Percentiles rank a stretch among this genome's conserved stretches.
phyloP scores from a whole-genome alignment of 805 yeast species.

The Kregervanrija delftensis region DNA sequence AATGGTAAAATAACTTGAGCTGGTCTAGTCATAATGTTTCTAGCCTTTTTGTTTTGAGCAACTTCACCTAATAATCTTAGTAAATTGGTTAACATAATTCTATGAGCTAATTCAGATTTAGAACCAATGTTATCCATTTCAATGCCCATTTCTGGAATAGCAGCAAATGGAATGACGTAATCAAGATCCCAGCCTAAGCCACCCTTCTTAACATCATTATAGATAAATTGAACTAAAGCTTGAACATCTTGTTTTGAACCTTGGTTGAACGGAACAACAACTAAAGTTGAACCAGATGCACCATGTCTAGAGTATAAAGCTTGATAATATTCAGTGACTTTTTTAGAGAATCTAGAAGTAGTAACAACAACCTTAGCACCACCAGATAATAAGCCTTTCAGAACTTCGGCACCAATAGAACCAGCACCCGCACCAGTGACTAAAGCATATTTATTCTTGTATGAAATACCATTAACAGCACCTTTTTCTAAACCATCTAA shows the following conservation, averaged over 20 bases:
- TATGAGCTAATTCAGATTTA: slow-evolving; percentile 94
- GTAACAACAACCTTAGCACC: slow-evolving; percentile 98
- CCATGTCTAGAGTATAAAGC: slow-evolving; percentile 88
- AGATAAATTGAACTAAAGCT: slow-evolving; percentile 77
- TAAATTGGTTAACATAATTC: slow-evolving; percentile 95
- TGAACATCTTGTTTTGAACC: slow-evolving; percentile 93
- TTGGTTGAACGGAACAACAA: slow-evolving; percentile 98
- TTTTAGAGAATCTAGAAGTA: slow-evolving; percentile 89
- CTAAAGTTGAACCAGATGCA: slow-evolving; percentile 83
- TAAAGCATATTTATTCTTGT: slow-evolving; percentile 80
- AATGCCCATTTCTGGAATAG: slow-evolving; percentile 97
- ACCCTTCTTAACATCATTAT: slow-evolving; percentile 73
- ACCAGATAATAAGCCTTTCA: slow-evolving; percentile 92
- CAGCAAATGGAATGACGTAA: slow-evolving; percentile 95
- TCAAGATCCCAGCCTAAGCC: slow-evolving; percentile 98
- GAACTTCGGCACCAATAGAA: slow-evolving; percentile 94
- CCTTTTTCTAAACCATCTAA: slow-evolving; percentile 89
- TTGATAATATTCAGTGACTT: slow-evolving; percentile 94
- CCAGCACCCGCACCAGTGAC: slow-evolving; percentile 99
- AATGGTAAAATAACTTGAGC: slow-evolving; percentile 95
- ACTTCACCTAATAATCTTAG: slow-evolving; percentile 88
- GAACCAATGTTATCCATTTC: slow-evolving; percentile 91
- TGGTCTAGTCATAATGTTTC: slow-evolving; percentile 87
- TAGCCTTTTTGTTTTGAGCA: slow-evolving; percentile 71
- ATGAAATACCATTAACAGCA: slow-evolving; percentile 90